phyloP scores from a whole-genome alignment of 2,329 filamentous ascomycete species.

The Pseudopyrenochaeta lycopersici region DNA sequence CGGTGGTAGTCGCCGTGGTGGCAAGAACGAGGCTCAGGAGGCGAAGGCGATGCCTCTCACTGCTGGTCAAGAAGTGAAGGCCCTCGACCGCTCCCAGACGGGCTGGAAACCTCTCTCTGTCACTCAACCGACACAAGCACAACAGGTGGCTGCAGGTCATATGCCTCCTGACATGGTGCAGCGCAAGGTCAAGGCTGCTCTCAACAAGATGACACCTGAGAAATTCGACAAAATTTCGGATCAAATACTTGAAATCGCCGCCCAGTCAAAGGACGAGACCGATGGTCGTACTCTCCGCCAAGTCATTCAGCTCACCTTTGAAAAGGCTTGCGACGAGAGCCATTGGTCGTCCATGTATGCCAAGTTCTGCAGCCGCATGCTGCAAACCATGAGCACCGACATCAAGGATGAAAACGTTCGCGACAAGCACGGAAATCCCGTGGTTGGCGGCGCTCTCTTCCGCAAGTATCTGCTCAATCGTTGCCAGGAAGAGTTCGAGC shows the following conservation, averaged over 20 bases:
- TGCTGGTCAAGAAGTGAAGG: conserved; percentile 80
- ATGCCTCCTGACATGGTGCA: conserved; percentile 94
- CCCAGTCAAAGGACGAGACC: conserved; percentile 92
- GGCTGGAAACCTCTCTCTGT: conserved; percentile 85
- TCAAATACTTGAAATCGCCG: conserved; percentile 90
- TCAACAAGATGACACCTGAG: conserved; percentile 99
- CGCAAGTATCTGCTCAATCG: conserved; percentile 98
- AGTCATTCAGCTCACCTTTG: conserved; percentile 98
- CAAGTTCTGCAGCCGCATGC: conserved; percentile 97
- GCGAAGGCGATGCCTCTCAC: conserved; percentile 94
- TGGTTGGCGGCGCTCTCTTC: conserved; percentile 93
- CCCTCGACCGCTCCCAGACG: conserved; percentile 73
- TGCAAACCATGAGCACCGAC: conserved; percentile 82
- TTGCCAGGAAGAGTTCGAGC: conserved; percentile 98
- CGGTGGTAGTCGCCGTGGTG: conserved; percentile 66
- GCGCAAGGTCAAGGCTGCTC: conserved; percentile 95
- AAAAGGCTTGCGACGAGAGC: conserved; percentile 97
- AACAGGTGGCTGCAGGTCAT: conserved; percentile 50
- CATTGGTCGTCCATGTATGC: conserved; percentile 99
- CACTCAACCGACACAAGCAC: conserved; percentile 46
- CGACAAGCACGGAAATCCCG: conserved; percentile 87
- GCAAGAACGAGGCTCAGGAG: conserved; percentile 68
- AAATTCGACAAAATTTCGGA: conserved; percentile 97
- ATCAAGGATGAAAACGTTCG: conserved; percentile 95
- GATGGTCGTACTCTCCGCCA: conserved; percentile 95